Evolutionary conservation across 768 basidiomycete genomes (phyloP).

Genomic region (Suillus discolor): DNA sequence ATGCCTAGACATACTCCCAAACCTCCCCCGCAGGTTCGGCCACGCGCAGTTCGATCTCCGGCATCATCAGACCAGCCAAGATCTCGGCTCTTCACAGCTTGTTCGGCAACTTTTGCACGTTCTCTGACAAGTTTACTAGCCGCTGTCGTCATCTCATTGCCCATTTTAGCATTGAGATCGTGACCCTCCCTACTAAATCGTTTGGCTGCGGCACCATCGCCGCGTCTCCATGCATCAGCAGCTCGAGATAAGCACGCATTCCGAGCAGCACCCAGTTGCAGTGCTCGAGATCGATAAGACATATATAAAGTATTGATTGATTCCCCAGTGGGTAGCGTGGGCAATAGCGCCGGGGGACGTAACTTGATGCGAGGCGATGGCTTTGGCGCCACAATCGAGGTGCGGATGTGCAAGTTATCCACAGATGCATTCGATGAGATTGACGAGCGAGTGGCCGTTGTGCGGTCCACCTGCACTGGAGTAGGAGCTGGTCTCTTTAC

Average conservation of each 20-base stretch:
- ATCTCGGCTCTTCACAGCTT: constrained; percentile 73
- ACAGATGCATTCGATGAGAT: constrained; percentile 52
- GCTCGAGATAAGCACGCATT: constrained; percentile 95
- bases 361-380: constrained; percentile 86
- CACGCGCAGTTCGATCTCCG: constrained; percentile 72
- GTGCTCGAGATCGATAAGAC: constrained; percentile 82
- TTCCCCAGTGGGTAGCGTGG: constrained; percentile 87
- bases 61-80: constrained; percentile 82
- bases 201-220: constrained; percentile 95
- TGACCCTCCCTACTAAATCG: constrained; percentile 93
- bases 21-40: constrained; percentile 76
- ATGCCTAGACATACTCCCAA: constrained; percentile 90
- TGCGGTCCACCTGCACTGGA: constrained; percentile 36
- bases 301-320: constrained; percentile 82
- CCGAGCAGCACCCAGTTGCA: constrained; percentile 90
- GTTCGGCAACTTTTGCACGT: constrained; percentile 72
- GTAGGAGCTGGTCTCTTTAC: constrained; percentile 67
- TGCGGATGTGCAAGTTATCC: constrained; percentile 64
- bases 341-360: constrained; percentile 79
- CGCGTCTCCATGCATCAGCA: constrained; percentile 93
- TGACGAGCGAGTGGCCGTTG: constrained; percentile 53
- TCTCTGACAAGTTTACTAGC: constrained; percentile 86
- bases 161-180: constrained; percentile 91
- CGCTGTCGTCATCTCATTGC: constrained; percentile 79
- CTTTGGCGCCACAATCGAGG: constrained; percentile 74